Percentiles rank a stretch among this genome's conserved stretches.
These are phyloP conservation scores for Urostyla sp. DNA, from an alignment of 73 alveolate species.

Conservation along the genomic window DNA sequence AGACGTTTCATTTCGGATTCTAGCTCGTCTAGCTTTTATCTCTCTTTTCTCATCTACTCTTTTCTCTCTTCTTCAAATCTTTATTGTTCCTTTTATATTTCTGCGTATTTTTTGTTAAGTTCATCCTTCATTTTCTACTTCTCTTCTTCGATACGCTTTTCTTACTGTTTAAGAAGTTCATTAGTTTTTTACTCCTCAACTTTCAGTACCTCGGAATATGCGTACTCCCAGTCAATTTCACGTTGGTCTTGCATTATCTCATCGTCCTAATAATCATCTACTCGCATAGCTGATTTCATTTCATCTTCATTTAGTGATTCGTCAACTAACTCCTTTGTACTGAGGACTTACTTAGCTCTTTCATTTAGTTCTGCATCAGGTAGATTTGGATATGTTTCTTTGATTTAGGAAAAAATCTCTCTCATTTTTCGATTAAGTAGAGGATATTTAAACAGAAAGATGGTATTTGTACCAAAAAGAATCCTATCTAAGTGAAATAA, in stretches of 20 bases:
- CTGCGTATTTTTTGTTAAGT: conserved; percentile 57
- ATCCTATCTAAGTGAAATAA: conserved; percentile 68
- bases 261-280: conserved; percentile 27
- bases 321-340: not conserved
- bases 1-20: conserved; percentile 10
- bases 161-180: conserved; percentile 42
- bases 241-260: conserved; percentile 43
- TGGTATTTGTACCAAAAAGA: conserved; percentile 70
- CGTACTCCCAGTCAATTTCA: conserved; percentile 62
- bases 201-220: conserved; percentile 42
- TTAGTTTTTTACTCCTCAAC: conserved; percentile 27
- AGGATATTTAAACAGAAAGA: conserved; percentile 65
- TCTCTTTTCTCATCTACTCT: conserved; percentile 21
- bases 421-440: conserved; percentile 30
- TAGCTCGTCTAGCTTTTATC: conserved; percentile 54
- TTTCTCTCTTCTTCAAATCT: conserved; percentile 2
- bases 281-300: conserved; percentile 7
- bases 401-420: not conserved
- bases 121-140: conserved; percentile 49
- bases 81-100: conserved; percentile 53
- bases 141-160: conserved; percentile 49
- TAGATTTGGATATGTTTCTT: conserved; percentile 28
- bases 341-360: not conserved
- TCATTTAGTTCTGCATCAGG: conserved; percentile 20
- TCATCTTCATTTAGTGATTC: conserved; percentile 13